phyloP scores from a whole-genome alignment of 202 grass and related monocot genomes.

The Panicum virgatum region DNA sequence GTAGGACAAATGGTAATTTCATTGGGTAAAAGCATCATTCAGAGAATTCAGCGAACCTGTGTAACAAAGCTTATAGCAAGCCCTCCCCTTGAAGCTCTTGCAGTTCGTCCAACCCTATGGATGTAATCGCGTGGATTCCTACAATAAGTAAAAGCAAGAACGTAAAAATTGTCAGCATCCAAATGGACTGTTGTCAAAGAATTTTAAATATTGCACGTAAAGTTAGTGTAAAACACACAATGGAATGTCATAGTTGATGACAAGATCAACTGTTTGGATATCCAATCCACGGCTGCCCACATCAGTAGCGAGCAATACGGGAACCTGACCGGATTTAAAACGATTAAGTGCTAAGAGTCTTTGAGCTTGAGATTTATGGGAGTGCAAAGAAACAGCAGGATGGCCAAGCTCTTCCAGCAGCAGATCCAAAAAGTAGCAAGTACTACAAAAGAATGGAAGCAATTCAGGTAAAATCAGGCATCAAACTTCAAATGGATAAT shows the following conservation, averaged over 20 bases:
- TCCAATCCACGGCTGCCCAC: slow-evolving; percentile 94
- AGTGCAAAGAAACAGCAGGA: slow-evolving; percentile 81
- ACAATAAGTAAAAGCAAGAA: slow-evolving; percentile 32
- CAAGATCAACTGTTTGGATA: slow-evolving; percentile 97
- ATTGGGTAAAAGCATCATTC: neutral
- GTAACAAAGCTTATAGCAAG: slow-evolving; percentile 85
- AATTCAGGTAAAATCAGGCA: slow-evolving; percentile 12
- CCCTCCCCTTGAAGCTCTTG: slow-evolving; percentile 87
- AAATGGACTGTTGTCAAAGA: neutral
- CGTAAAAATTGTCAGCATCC: slow-evolving; percentile 12
- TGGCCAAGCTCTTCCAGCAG: slow-evolving; percentile 74
- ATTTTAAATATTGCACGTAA: neutral
- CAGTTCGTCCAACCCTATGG: slow-evolving; percentile 93
- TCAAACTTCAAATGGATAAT: neutral
- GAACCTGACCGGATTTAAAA: slow-evolving; percentile 79
- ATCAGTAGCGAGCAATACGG: slow-evolving; percentile 78
- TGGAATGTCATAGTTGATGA: slow-evolving; percentile 94
- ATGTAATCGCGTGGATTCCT: slow-evolving; percentile 83
- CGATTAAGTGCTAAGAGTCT: slow-evolving; percentile 68
- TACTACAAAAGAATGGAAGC: slow-evolving; percentile 48
- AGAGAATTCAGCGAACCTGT: slow-evolving; percentile 51
- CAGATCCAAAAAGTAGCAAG: slow-evolving; percentile 73
- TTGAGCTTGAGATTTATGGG: slow-evolving; percentile 71
- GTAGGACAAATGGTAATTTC: neutral
- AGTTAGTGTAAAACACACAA: slow-evolving; percentile 47